Conservation (phyloP, 2,329 filamentous ascomycete genomes). For the Alternaria viburni region DNA sequence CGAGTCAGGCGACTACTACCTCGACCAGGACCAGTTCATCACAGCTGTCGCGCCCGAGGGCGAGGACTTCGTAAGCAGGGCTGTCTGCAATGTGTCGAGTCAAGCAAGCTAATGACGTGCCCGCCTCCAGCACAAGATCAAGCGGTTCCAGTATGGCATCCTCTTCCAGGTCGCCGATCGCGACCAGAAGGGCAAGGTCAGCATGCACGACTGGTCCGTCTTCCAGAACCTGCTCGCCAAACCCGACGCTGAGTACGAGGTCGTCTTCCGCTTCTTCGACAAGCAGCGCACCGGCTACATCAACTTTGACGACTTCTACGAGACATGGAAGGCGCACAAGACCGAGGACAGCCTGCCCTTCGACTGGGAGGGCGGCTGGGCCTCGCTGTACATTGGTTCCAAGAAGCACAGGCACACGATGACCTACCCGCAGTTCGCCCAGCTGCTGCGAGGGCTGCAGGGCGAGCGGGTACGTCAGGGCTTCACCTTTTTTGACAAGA, state of each 20-base stretch:
- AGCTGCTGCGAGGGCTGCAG: slow-evolving; percentile 95
- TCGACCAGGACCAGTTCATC: slow-evolving; percentile 87
- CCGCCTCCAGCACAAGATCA: slow-evolving; percentile 85
- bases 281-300: slow-evolving; percentile 81
- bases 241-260: slow-evolving; percentile 97
- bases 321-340: slow-evolving; percentile 87
- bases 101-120: slow-evolving; percentile 36
- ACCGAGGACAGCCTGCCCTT: slow-evolving; percentile 85
- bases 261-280: slow-evolving; percentile 96
- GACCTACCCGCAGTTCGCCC: slow-evolving; percentile 95
- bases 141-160: slow-evolving; percentile 91
- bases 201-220: slow-evolving; percentile 83
- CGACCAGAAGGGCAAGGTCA: slow-evolving; percentile 73
- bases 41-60: slow-evolving; percentile 83
- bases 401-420: slow-evolving; percentile 88
- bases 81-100: slow-evolving; percentile 27
- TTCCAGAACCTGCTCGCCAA: slow-evolving; percentile 95
- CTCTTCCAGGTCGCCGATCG: slow-evolving; percentile 92
- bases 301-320: slow-evolving; percentile 87
- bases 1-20: slow-evolving; percentile 75
- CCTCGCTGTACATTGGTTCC: slow-evolving; percentile 87
- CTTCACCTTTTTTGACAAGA: slow-evolving; percentile 88
- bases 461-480: slow-evolving; percentile 95
- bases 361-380: slow-evolving; percentile 98
- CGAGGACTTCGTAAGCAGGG: slow-evolving; percentile 83